These are phyloP conservation scores for Sphagnum magellanicum DNA, from an alignment of 228 moss, liverwort and hornwort genomes.

Conservation along the genomic window DNA sequence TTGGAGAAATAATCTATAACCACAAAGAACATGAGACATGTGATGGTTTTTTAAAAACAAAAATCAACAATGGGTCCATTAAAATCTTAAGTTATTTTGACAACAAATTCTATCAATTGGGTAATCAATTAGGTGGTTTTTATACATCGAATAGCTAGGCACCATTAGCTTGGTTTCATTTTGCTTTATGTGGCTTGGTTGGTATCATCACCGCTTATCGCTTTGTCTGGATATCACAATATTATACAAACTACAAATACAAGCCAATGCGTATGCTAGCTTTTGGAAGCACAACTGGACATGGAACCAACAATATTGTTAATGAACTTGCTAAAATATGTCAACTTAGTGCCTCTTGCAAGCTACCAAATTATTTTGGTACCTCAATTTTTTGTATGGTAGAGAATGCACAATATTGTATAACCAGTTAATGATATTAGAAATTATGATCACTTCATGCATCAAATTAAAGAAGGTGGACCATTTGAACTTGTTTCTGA, in stretches of 20 bases:
- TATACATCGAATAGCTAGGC: conserved; percentile 96
- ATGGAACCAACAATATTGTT: conserved; percentile 95
- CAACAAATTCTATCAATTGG: neutral
- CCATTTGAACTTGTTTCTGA: neutral
- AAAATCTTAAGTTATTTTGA: neutral
- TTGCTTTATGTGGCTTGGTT: conserved; percentile 91
- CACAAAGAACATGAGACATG: too few species aligned
- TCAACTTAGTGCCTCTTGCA: too few species aligned
- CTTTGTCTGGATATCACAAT: conserved; percentile 98
- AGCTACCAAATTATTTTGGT: too few species aligned
- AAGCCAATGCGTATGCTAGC: conserved; percentile 88
- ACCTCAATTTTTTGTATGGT: too few species aligned
- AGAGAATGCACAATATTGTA: too few species aligned
- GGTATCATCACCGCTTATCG: conserved; percentile 89
- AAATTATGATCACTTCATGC: too few species aligned
- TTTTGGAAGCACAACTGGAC: conserved; percentile 91
- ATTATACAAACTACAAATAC: conserved; percentile 97
- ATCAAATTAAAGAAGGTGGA: too few species aligned
- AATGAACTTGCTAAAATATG: conserved; percentile 3
- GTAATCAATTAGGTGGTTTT: conserved; percentile 94
- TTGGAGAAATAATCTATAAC: too few species aligned
- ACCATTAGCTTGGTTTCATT: conserved; percentile 96
- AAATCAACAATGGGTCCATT: neutral
- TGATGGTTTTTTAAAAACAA: too few species aligned
- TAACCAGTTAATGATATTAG: too few species aligned